phyloP scores from a whole-genome alignment of 345 rosid species.

The Euphorbia peplus region DNA sequence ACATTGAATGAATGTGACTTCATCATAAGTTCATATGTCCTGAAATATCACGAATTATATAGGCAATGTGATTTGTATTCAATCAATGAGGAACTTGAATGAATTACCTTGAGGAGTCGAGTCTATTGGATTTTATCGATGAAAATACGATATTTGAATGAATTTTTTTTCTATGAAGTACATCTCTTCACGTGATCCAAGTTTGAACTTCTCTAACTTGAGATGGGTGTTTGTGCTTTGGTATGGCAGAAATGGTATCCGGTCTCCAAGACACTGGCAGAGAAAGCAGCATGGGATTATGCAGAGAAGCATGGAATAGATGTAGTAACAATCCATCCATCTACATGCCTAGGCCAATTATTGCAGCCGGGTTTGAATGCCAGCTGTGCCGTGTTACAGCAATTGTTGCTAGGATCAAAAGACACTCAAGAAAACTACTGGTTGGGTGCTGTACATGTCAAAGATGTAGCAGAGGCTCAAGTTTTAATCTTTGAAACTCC shows the following conservation, averaged over 20 bases:
- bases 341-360: constrained; percentile 69
- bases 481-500: constrained; percentile 55
- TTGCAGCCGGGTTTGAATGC: constrained; percentile 71
- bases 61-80: no score
- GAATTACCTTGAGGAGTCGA: not conserved
- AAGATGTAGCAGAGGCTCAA: constrained; percentile 69
- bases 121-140: no score
- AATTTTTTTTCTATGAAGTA: no score
- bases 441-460: constrained; percentile 78
- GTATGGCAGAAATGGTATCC: constrained; percentile 70
- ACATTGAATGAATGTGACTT: no score
- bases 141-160: no score
- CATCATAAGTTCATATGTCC: not conserved
- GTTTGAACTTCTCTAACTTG: not conserved
- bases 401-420: constrained; percentile 58
- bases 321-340: constrained; percentile 70
- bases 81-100: not conserved
- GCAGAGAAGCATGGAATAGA: constrained; percentile 57
- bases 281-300: constrained; percentile 76
- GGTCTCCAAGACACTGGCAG: constrained; percentile 75
- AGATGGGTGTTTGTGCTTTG: not conserved
- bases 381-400: constrained; percentile 64
- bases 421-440: constrained; percentile 71
- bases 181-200: no score
- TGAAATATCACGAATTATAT: not conserved